Conservation (phyloP, 2,329 filamentous ascomycete genomes). For the Annulohypoxylon truncatum region DNA sequence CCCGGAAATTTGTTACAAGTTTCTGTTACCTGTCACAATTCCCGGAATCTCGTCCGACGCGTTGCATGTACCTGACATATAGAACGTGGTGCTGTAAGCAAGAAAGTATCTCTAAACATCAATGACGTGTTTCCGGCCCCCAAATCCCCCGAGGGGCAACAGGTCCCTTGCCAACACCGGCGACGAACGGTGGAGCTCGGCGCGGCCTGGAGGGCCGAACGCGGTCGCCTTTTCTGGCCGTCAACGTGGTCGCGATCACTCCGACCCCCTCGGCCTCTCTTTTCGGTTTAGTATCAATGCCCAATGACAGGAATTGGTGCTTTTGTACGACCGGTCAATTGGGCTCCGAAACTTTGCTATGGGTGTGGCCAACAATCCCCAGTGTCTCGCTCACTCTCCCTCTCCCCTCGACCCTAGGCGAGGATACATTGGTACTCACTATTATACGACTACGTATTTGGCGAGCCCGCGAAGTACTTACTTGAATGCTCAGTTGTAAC, state of each 20-base stretch:
- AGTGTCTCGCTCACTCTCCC: neutral
- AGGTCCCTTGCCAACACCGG: conserved; percentile 31
- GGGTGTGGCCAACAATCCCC: conserved; percentile 27
- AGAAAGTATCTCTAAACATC: conserved; percentile 27
- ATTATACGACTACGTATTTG: conserved; percentile 10
- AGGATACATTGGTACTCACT: conserved; percentile 26
- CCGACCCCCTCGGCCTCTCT: conserved; percentile 38
- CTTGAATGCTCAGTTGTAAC: conserved; percentile 31
- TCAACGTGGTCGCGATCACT: conserved; percentile 43
- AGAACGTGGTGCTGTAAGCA: conserved; percentile 44
- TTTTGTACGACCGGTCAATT: conserved; percentile 44
- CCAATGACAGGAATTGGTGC: conserved; percentile 43
- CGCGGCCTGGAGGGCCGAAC: conserved; percentile 39
- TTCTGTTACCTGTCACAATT: conserved; percentile 36
- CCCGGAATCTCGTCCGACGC: conserved; percentile 36
- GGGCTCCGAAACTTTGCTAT: conserved; percentile 37
- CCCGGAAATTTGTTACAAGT: conserved; percentile 12
- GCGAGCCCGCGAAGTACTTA: conserved; percentile 21
- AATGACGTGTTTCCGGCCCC: conserved; percentile 40
- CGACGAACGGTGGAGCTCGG: conserved; percentile 45
- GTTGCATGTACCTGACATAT: conserved; percentile 47
- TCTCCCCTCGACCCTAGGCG: conserved; percentile 8
- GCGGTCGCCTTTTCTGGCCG: conserved; percentile 39
- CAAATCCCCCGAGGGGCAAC: conserved; percentile 1
- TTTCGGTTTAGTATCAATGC: conserved; percentile 46